phyloP scores from a whole-genome alignment of 495 filamentous ascomycete species.

The Aspergillus mulundensis region DNA sequence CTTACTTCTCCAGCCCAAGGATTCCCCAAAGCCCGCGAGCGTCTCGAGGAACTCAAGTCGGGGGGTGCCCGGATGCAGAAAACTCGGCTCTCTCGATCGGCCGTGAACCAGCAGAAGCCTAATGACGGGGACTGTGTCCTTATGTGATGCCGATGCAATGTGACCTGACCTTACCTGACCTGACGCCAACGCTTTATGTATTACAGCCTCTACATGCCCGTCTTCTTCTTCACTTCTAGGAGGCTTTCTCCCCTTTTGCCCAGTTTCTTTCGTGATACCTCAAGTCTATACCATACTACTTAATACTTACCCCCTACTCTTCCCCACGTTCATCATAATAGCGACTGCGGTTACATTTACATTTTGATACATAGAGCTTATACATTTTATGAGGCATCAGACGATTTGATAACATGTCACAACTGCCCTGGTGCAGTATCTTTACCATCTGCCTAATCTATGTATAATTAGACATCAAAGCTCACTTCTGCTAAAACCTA shows the following conservation, averaged over 20 bases:
- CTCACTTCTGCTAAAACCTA: too few relatives aligned
- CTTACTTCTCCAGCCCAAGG: constrained; percentile 65
- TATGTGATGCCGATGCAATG: constrained; percentile 21
- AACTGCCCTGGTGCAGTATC: neutral
- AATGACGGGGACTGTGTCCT: constrained; percentile 73
- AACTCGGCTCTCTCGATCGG: constrained; percentile 77
- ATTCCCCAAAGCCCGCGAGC: constrained; percentile 86
- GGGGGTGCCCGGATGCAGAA: constrained; percentile 66
- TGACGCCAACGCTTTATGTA: constrained; percentile 1
- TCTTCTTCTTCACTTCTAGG: neutral
- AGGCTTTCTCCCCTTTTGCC: neutral
- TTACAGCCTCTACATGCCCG: neutral
- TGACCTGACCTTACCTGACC: too few relatives aligned
- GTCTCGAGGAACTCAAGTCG: constrained; percentile 86
- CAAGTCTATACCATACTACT: neutral
- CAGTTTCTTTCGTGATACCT: neutral
- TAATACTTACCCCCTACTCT: neutral
- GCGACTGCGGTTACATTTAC: neutral
- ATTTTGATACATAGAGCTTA: constrained; percentile 7
- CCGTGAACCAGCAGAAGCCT: constrained; percentile 78
- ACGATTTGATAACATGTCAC: neutral
- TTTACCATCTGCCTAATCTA: too few relatives aligned
- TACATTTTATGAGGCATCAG: constrained; percentile 7
- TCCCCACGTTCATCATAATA: neutral
- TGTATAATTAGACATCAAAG: too few relatives aligned